Evolutionary conservation across 1,139 yeast genomes (phyloP), one percentile per base, ranked within the genome.

Genomic region (Hemisphaericaspora xylofermentans): DNA sequence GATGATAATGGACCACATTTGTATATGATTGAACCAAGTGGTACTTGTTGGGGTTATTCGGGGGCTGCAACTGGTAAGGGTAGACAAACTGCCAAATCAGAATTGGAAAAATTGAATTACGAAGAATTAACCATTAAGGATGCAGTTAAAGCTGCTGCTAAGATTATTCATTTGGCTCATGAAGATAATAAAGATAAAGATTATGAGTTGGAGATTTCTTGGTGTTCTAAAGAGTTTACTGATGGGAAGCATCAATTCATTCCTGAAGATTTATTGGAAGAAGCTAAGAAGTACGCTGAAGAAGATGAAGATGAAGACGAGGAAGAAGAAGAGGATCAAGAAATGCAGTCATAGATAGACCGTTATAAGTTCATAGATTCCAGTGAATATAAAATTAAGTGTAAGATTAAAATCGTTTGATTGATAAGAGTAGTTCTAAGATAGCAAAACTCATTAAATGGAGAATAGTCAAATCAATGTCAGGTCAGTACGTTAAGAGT

Each of bases 21-120:
- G 58, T 91, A 86, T 68, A 91, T 93, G 97, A 77, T 94, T 48
- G 99, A 94, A 63, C 98, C 99, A 50, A 87, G 95, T 63, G 98
- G 99, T 46, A 75, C 89, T 1, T 87, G 83, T 58, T 93, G 98
- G 98, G 99, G 99, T 36, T 94, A 93, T 66, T 77, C 79, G 41
- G 98, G 97, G 43, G 96, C 97, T 38, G 98, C 98, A 27, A 82
- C 97, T 4, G 99, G 99, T 47, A 94, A 93, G 64, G 98, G 98
- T 35, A 82, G 98, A 63, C 98, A 93, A 66, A 80, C 88, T 19
- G 98, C 98, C 44, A 91, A 89, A 66, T 86, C 93, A 16, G 98
- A 94, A 66, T 76, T 94, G 54, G 99, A 94, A 65, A 94, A 93
- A 64, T 73, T 94, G 53, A 86, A 89, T 50, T 71, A 81, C 48